Evolutionary conservation across 2,329 filamentous ascomycete genomes (phyloP), one percentile per base, ranked within the genome.

Genomic region (Graphilbum fragrans): DNA sequence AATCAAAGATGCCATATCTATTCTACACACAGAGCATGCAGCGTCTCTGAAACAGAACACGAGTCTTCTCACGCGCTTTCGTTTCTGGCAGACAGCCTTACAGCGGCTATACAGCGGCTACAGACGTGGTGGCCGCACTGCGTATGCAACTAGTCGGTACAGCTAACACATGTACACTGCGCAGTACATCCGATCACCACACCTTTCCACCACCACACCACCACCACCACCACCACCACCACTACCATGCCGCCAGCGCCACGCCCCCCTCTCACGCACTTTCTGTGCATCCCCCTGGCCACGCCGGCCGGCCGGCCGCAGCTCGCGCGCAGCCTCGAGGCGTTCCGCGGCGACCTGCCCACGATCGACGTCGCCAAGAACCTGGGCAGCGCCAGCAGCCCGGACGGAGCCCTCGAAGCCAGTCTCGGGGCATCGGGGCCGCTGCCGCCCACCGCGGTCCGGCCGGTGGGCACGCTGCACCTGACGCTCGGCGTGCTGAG

Each of bases 401-500:
- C 6, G 7, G 29, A 32, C 6, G 23, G 7, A 7, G 23, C 23
- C n/a, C 11, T 14, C 8, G 29, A 23, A 31, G 40, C n/a, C 33
- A 27, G 5, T 33, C 41, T 9, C 34, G 35, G 3, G 42, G 41
- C 12, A 36, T 37, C 3, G 11, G 29, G 5, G 5, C n/a, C n/a
- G 10, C 62, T 90, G 10, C 82, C 83, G 0, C 56, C 65, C 25
- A 71, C 71, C 41, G 86, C 86, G 2, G 64, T 94, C 39, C 69
- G 87, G 22, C 86, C 86, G 0, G 61, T 85, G 0, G 84, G 85
- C 1, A 87, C 86, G 1, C 60, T 95, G 37, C 90, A 96, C 59
- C 65, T 94, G 3, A 95, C 88, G 0, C 67, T 95, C 0, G 88
- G 87, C 0, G 83, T 93, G 2, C 88, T 95, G 82, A 81, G 73